phyloP scores from a whole-genome alignment of 2,329 filamentous ascomycete genomes.

The Anthostomella pinea region DNA sequence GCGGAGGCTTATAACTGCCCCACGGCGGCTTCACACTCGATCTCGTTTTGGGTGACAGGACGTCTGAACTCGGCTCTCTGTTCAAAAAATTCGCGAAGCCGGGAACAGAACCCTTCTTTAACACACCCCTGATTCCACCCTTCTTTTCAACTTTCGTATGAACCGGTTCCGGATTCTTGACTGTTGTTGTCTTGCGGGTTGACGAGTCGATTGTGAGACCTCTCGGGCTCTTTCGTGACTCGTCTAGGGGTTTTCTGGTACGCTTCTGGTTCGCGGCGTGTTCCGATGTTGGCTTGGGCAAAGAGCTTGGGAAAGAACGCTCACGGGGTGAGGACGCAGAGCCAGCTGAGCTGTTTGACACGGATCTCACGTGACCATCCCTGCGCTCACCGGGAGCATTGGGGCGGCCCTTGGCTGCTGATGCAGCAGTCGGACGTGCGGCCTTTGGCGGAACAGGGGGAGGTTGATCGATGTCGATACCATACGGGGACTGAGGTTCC shows the following conservation, averaged over 20 bases:
- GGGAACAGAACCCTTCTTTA: conserved; percentile 49
- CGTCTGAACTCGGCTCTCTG: conserved; percentile 42
- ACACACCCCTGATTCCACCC: conserved; percentile 45
- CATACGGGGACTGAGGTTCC: conserved; percentile 9
- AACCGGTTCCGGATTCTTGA: conserved; percentile 30
- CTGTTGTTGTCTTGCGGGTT: conserved; percentile 23
- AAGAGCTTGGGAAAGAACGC: conserved; percentile 18
- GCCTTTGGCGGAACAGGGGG: conserved; percentile 27
- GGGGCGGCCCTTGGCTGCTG: conserved; percentile 13
- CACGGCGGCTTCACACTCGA: conserved; percentile 19
- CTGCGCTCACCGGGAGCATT: conserved; percentile 4
- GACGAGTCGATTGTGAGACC: conserved; percentile 16
- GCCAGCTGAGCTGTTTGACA: conserved; percentile 14
- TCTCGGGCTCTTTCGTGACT: conserved; percentile 19
- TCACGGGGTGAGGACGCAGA: conserved; percentile 20
- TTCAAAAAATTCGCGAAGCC: conserved; percentile 48
- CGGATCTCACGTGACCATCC: conserved; percentile 7
- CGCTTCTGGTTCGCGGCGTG: conserved; percentile 48
- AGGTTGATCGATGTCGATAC: conserved; percentile 8
- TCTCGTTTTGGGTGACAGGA: conserved; percentile 22
- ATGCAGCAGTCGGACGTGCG: conserved; percentile 18
- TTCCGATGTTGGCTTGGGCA: conserved; percentile 28
- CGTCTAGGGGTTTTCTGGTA: conserved; percentile 36
- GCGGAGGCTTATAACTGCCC: conserved; percentile 23
- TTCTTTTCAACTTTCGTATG: conserved; percentile 42